Evolutionary conservation across 1,139 yeast species (phyloP), one percentile per base, ranked within the genome.

Genomic region (Suhomyces anneliseae): DNA sequence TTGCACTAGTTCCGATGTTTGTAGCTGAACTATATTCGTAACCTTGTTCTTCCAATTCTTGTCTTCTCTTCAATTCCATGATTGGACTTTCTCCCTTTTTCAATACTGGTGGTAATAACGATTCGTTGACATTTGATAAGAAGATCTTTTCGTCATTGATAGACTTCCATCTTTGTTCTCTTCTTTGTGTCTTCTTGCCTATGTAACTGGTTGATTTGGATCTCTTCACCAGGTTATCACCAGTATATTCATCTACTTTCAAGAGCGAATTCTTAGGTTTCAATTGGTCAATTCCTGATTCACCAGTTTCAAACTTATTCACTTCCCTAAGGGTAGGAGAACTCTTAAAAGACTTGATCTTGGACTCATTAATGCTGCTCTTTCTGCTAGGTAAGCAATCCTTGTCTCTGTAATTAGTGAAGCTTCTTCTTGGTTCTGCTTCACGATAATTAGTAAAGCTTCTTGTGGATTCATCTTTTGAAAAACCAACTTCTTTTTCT

Each of bases 81-180:
- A 69, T 69, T 0, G 67, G 70, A 42, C 72, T 68, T 48, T 66
- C 70, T 1, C 74, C 68, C 27, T 57, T 60, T 50, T 62, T 67
- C 33, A 72, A 55, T 1, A 72, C 74, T 1, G 76, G 59, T 8
- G 77, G 78, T 32, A 72, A 55, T 36, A 72, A 58, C 8, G 59
- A 57, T 49, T 70, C 70, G 50, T 65, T 65, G 11, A 72, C 65
- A 29, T 64, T 63, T 12, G 63, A 56, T n/a, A 72, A 49, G 39
- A 69, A 70, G 2, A 53, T 53, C 46, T 60, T 65, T 45, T 72
- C 77, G 45, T 66, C 65, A 43, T 69, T 55, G 6, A 70, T 63
- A 2, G 72, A 67, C 44, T 65, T 61, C 66, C 66, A 60, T 37
- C 62, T 50, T 40, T 65, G 65, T 39, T 61, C 61, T 35, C 55